Conservation (phyloP, 805 yeast genomes). For the Debaryomyces hansenii region DNA sequence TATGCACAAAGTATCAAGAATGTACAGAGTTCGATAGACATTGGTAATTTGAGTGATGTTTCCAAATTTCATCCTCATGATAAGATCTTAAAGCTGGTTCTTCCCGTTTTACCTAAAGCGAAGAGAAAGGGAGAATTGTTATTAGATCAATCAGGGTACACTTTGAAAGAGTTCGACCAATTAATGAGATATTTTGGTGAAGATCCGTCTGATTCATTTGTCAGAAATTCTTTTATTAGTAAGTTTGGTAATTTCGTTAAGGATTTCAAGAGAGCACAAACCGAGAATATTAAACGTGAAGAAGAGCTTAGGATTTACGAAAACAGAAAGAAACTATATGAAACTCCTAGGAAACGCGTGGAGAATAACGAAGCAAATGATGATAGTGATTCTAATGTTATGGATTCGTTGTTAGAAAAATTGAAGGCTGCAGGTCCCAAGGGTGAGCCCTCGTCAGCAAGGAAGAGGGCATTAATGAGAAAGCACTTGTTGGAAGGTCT, state of each 20-base stretch:
- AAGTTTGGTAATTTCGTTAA: constrained; percentile 59
- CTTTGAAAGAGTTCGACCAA: constrained; percentile 53
- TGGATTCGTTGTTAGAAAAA: constrained; percentile 85
- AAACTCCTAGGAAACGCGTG: constrained; percentile 38
- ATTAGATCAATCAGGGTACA: constrained; percentile 48
- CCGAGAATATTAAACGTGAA: constrained; percentile 65
- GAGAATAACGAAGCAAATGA: constrained; percentile 31
- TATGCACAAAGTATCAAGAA: constrained; percentile 50
- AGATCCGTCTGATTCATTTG: constrained; percentile 53
- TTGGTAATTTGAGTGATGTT: constrained; percentile 65
- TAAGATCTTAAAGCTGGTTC: constrained; percentile 52
- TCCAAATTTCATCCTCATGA: constrained; percentile 68
- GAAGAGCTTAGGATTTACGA: constrained; percentile 73
- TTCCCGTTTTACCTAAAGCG: constrained; percentile 55
- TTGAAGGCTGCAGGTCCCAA: constrained; percentile 84
- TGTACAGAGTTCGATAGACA: constrained; percentile 53
- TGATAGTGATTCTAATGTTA: constrained; percentile 54
- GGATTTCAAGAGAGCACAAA: constrained; percentile 64
- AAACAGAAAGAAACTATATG: constrained; percentile 65
- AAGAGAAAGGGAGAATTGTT: constrained; percentile 52
- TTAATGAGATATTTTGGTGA: constrained; percentile 75
- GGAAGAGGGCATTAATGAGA: constrained; percentile 76
- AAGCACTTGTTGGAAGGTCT: constrained; percentile 50
- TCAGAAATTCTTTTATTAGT: constrained; percentile 59
- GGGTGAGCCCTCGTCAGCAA: constrained; percentile 76